These are phyloP conservation scores for Colletotrichum tabaci DNA, from an alignment of 2,329 filamentous ascomycete species.

Conservation along the genomic window DNA sequence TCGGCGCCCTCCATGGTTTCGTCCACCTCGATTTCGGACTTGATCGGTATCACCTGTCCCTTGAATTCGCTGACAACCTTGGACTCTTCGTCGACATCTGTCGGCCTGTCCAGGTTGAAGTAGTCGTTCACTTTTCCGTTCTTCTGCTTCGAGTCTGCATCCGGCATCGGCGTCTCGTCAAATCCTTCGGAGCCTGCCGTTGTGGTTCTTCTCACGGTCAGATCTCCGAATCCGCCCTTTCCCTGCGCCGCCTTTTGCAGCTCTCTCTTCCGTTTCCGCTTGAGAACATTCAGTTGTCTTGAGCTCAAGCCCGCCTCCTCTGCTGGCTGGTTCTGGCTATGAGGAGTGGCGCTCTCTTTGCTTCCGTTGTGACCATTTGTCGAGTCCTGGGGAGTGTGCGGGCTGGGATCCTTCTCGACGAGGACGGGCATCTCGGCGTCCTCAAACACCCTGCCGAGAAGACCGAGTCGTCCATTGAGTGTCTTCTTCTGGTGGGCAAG, in stretches of 20 bases:
- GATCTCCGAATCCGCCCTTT: conserved; percentile 90
- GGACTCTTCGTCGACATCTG: conserved; percentile 86
- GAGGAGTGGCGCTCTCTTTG: conserved; percentile 53
- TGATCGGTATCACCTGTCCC: conserved; percentile 83
- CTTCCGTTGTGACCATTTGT: conserved; percentile 51
- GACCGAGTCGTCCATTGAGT: conserved; percentile 83
- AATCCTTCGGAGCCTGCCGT: conserved; percentile 74
- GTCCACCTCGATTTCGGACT: conserved; percentile 87
- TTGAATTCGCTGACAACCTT: conserved; percentile 98
- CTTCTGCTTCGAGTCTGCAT: conserved; percentile 66
- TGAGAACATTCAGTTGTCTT: conserved; percentile 93
- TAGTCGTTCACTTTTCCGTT: conserved; percentile 83
- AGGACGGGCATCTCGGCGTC: conserved; percentile 81
- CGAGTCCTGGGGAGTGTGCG: conserved; percentile 62
- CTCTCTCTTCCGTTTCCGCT: conserved; percentile 92
- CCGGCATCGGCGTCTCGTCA: conserved; percentile 70
- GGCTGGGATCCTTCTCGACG: conserved; percentile 62
- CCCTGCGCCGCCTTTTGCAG: conserved; percentile 87
- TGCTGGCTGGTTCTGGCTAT: conserved; percentile 57
- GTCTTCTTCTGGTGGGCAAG: conserved; percentile 93
- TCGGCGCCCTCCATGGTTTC: conserved; percentile 83
- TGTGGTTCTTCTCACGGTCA: conserved; percentile 77
- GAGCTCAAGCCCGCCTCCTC: conserved; percentile 87
- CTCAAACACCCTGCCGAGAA: conserved; percentile 87
- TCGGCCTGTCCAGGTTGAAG: conserved; percentile 87